phyloP scores from a whole-genome alignment of 257 asterid genomes.

The Cordia subcordata region DNA sequence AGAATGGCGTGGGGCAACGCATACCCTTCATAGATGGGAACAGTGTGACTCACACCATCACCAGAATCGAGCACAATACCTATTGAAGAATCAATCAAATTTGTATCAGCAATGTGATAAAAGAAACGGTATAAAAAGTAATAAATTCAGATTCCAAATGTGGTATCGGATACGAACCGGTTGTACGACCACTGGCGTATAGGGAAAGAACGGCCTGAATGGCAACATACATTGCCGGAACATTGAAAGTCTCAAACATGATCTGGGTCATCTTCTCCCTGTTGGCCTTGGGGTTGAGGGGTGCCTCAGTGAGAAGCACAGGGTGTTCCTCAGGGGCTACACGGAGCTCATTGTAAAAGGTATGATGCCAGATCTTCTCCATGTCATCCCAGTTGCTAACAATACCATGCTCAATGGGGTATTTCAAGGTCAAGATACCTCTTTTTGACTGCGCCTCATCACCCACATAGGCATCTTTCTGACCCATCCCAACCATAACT shows the following conservation, averaged over 20 bases:
- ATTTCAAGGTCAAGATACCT: conserved; percentile 47
- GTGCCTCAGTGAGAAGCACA: conserved; percentile 47
- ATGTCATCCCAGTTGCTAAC: conserved; percentile 51
- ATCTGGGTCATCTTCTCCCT: conserved; percentile 53
- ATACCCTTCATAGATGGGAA: conserved; percentile 47
- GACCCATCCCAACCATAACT: conserved; percentile 59
- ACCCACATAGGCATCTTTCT: conserved; percentile 48
- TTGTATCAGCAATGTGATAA: neutral
- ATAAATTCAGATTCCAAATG: neutral
- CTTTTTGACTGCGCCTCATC: conserved; percentile 50
- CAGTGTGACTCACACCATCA: conserved; percentile 50
- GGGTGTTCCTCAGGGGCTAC: conserved; percentile 54
- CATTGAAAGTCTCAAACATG: conserved; percentile 47
- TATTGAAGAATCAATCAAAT: conserved; percentile 7
- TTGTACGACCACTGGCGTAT: conserved; percentile 53
- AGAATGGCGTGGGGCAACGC: conserved; percentile 49
- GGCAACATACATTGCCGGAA: conserved; percentile 50
- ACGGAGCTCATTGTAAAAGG: conserved; percentile 52
- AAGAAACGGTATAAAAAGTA: neutral
- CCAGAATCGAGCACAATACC: conserved; percentile 55
- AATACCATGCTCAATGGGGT: conserved; percentile 46
- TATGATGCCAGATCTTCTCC: conserved; percentile 54
- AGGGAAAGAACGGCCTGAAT: conserved; percentile 50
- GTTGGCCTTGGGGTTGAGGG: conserved; percentile 51
- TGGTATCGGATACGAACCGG: conserved; percentile 26